phyloP scores from a whole-genome alignment of 148 eudicot species.

The Rhododendron henanense region DNA sequence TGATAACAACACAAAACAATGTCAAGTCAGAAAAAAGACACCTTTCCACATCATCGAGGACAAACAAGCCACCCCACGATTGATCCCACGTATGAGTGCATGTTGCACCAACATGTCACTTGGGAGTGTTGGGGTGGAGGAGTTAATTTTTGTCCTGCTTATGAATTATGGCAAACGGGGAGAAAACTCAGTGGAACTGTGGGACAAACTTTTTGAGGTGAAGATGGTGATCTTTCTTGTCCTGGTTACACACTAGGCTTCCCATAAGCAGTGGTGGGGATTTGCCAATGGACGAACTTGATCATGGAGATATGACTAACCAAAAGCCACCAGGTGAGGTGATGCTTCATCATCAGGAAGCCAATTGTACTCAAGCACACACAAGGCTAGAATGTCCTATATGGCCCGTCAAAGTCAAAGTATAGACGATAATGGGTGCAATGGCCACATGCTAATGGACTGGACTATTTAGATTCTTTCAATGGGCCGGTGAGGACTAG shows the following conservation, averaged over 20 bases:
- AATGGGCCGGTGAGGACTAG: not conserved
- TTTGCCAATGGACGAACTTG: not conserved
- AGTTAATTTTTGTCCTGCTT: not conserved
- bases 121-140: not conserved
- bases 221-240: slow-evolving; percentile 11
- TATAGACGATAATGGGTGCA: not conserved
- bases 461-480: not conserved
- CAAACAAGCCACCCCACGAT: not conserved
- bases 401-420: not conserved
- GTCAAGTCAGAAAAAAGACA: not conserved
- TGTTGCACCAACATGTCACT: slow-evolving; percentile 14
- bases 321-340: not conserved
- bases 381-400: not conserved
- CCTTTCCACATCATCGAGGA: not conserved
- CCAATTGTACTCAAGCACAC: slow-evolving; percentile 3
- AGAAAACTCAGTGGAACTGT: not conserved
- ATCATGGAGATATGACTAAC: slow-evolving; percentile 18
- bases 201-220: not conserved
- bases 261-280: slow-evolving; percentile 13
- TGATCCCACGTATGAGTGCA: slow-evolving; percentile 8
- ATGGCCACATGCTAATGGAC: not conserved
- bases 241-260: slow-evolving; percentile 18
- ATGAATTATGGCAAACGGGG: not conserved
- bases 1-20: not conserved
- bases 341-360: not conserved